phyloP scores from a whole-genome alignment of 495 filamentous ascomycete species.

The Lentithecium fluviatile region DNA sequence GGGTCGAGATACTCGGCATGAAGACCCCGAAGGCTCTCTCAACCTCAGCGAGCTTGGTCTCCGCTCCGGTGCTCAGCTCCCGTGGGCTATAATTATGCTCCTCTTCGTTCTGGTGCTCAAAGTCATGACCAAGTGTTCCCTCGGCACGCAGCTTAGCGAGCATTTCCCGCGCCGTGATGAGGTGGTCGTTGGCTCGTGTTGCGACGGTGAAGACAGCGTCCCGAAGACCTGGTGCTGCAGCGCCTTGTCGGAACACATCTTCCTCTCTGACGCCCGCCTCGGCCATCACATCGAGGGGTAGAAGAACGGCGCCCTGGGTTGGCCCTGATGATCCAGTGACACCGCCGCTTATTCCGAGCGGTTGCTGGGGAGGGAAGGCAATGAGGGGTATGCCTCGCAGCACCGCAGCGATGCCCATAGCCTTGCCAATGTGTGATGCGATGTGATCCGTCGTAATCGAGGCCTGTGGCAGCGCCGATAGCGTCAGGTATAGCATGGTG shows the following conservation, averaged over 20 bases:
- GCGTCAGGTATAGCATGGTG: slow-evolving; percentile 84
- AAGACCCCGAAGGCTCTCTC: slow-evolving; percentile 65
- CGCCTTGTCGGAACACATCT: slow-evolving; percentile 78
- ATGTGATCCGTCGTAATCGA: slow-evolving; percentile 88
- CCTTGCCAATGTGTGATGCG: slow-evolving; percentile 91
- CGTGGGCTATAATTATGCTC: slow-evolving; percentile 60
- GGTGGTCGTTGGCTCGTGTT: slow-evolving; percentile 88
- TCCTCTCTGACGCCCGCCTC: slow-evolving; percentile 77
- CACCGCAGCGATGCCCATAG: slow-evolving; percentile 79
- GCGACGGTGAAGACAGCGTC: slow-evolving; percentile 92
- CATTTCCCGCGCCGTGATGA: slow-evolving; percentile 94
- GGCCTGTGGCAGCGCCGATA: slow-evolving; percentile 70
- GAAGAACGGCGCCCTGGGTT: slow-evolving; percentile 64
- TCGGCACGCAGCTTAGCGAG: slow-evolving; percentile 71
- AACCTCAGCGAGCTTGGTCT: slow-evolving; percentile 37
- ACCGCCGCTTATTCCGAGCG: slow-evolving; percentile 51
- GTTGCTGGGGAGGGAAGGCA: slow-evolving; percentile 69
- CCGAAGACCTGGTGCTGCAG: slow-evolving; percentile 70
- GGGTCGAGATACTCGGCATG: slow-evolving; percentile 74
- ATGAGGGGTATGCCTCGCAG: slow-evolving; percentile 80
- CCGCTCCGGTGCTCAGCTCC: slow-evolving; percentile 30
- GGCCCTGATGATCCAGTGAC: slow-evolving; percentile 40
- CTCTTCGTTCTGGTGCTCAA: slow-evolving; percentile 78
- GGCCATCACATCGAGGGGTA: slow-evolving; percentile 90
- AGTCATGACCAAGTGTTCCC: slow-evolving; percentile 73